These are phyloP conservation scores for Lodderomyces jiufengensis DNA, from an alignment of 1,139 yeast genomes.

Conservation along the genomic window DNA sequence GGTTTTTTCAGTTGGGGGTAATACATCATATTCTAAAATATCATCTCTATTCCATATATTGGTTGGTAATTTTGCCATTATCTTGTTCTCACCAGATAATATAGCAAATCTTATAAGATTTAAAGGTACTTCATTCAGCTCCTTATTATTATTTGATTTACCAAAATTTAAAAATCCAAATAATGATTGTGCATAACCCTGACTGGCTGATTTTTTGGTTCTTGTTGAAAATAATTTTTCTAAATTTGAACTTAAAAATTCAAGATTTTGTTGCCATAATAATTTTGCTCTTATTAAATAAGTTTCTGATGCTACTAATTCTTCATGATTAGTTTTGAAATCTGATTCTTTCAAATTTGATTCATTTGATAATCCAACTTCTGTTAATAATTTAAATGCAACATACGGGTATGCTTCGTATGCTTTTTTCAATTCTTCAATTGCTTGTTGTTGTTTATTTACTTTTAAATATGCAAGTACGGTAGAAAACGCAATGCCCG, in stretches of 20 bases:
- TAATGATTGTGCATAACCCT: not conserved
- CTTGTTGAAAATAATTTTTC: slow-evolving; percentile 1
- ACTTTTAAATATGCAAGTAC: slow-evolving; percentile 56
- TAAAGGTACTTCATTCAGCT: slow-evolving; percentile 40
- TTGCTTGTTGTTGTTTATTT: slow-evolving; percentile 43
- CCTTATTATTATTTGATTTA: slow-evolving; percentile 1
- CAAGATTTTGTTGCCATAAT: slow-evolving; percentile 32
- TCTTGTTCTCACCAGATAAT: slow-evolving; percentile 64
- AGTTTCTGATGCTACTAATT: slow-evolving; percentile 42
- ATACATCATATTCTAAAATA: slow-evolving; percentile 63
- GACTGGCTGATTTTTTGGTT: not conserved
- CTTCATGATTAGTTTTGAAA: slow-evolving; percentile 23
- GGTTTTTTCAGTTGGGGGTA: slow-evolving; percentile 40
- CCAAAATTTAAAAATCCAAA: slow-evolving; percentile 14
- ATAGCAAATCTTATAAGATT: slow-evolving; percentile 65
- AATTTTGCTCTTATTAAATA: slow-evolving; percentile 49
- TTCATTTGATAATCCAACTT: slow-evolving; percentile 27
- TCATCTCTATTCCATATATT: slow-evolving; percentile 60
- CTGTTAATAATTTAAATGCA: slow-evolving; percentile 48
- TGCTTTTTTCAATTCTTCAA: slow-evolving; percentile 45
- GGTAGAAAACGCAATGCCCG: slow-evolving; percentile 66
- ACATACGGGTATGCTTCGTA: slow-evolving; percentile 57
- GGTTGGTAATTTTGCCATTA: slow-evolving; percentile 66
- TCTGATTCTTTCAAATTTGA: slow-evolving; percentile 22
- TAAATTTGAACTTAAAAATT: slow-evolving; percentile 1